These are phyloP conservation scores for Miscanthus sacchariflorus DNA, from an alignment of 202 grass and related monocot genomes.

Conservation along the genomic window DNA sequence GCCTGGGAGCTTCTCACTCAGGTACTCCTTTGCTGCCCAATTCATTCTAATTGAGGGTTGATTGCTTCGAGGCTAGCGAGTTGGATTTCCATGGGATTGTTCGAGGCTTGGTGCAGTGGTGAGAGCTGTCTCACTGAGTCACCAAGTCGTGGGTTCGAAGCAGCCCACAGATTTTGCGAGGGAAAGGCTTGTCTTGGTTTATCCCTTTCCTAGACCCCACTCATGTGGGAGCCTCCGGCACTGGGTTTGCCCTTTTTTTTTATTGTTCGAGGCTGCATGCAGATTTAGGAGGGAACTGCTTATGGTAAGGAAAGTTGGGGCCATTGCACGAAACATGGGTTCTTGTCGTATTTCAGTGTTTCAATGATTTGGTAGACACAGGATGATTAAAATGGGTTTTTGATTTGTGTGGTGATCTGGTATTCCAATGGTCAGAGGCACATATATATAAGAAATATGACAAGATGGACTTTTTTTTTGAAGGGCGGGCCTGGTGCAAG, in stretches of 20 bases:
- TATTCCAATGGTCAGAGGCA: background rate
- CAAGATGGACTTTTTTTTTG: background rate
- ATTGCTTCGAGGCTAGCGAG: background rate
- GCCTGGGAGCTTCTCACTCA: constrained; percentile 95
- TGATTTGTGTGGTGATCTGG: background rate
- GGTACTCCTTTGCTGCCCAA: constrained; percentile 44
- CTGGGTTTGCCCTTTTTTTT: too few relatives aligned
- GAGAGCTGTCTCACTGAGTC: too few relatives aligned
- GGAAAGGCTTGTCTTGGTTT: too few relatives aligned
- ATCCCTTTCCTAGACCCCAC: too few relatives aligned
- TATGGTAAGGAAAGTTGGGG: background rate
- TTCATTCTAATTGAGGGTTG: background rate
- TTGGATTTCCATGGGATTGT: background rate
- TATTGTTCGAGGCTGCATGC: background rate
- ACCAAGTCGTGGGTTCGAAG: too few relatives aligned
- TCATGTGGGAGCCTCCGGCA: too few relatives aligned
- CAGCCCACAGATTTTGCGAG: too few relatives aligned
- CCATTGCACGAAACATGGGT: background rate
- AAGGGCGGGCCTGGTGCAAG: too few relatives aligned
- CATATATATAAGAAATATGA: background rate
- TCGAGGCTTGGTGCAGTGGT: background rate
- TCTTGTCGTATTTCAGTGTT: background rate
- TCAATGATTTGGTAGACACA: background rate
- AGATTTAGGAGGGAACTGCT: background rate
- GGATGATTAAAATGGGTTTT: background rate